Conservation (phyloP, 176 grass and related monocot genomes). For the Zoysia pacifica region DNA sequence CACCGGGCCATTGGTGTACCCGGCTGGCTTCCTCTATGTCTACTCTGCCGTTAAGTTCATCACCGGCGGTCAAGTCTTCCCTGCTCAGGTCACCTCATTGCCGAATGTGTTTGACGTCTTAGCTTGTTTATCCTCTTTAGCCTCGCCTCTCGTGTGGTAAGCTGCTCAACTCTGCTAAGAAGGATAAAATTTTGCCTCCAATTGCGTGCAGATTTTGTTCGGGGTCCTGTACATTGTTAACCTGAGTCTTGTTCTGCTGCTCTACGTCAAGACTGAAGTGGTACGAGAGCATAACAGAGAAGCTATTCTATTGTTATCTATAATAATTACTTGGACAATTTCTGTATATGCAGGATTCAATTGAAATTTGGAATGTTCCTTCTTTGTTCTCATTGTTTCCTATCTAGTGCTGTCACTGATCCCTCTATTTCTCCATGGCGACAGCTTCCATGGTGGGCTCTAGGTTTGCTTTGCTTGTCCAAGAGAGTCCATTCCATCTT, state of each 20-base stretch:
- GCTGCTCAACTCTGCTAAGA: background rate
- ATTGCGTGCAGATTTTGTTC: constrained; percentile 79
- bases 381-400: background rate
- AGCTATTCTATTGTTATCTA: background rate
- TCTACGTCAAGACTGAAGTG: constrained; percentile 84
- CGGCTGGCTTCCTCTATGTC: constrained; percentile 91
- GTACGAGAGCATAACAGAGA: constrained; percentile 43
- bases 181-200: constrained; percentile 19
- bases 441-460: constrained; percentile 96
- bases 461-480: constrained; percentile 93
- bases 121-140: background rate
- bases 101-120: background rate
- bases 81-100: constrained; percentile 60
- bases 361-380: background rate
- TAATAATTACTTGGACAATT: background rate
- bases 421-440: constrained; percentile 24
- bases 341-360: background rate
- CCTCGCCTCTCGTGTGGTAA: background rate
- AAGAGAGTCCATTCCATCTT: constrained; percentile 93
- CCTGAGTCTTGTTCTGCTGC: constrained; percentile 65
- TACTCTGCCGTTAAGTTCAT: constrained; percentile 82
- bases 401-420: constrained; percentile 26
- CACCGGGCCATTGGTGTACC: constrained; percentile 92
- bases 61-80: constrained; percentile 72
- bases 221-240: constrained; percentile 78